Base-by-base conservation (phyloP, 2,329 filamentous ascomycete genomes). In the Byssothecium circinans region DNA sequence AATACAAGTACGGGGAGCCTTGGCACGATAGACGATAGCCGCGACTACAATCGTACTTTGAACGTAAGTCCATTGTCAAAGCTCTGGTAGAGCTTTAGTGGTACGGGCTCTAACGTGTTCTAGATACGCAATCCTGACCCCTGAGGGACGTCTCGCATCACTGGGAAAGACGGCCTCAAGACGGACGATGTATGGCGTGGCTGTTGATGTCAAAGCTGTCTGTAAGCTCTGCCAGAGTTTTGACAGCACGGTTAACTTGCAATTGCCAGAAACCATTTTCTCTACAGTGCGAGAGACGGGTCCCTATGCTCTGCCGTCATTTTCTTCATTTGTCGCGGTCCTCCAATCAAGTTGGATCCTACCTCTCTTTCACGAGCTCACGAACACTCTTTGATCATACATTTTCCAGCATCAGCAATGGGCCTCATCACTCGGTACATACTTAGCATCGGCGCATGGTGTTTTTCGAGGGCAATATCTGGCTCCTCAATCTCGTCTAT, bases 1-100 rank as follows among this genome's bases (percentile, higher is more conserved):
- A 78, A 77, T 48, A 65, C 66, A 15, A 78, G 75, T 48, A 71
- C 72, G 18, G 68, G 72, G 19, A 77, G 75, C 41, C 64, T 78
- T 35, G 71, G 68, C 36, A 78, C 75, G 45, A 67, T 77, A 43
- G 73, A 77, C 45, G 73, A 75, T 48, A 73, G 73, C 45, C 68
- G 68, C 32, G 76, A 79, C 49, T 79, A 77, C 50, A 74, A 73
- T 37, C 69, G 76, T 39, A 71, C 74, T 38, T 56, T 76, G n/a
- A 75, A 75, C 19, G 73, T 78, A 61, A 53, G 66, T 58, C n/a
- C 18, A 25, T n/a, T 15, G 2, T 11, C 5, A n/a, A n/a, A n/a
- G n/a, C n/a, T n/a, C n/a, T n/a, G n/a, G n/a, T n/a, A 20, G 25
- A 11, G 25, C 20, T 27, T 33, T 45, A 20, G 14, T 25, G 27